These are phyloP conservation scores for Suillus cothurnatus DNA, from an alignment of 768 basidiomycete species.

Conservation along the genomic window DNA sequence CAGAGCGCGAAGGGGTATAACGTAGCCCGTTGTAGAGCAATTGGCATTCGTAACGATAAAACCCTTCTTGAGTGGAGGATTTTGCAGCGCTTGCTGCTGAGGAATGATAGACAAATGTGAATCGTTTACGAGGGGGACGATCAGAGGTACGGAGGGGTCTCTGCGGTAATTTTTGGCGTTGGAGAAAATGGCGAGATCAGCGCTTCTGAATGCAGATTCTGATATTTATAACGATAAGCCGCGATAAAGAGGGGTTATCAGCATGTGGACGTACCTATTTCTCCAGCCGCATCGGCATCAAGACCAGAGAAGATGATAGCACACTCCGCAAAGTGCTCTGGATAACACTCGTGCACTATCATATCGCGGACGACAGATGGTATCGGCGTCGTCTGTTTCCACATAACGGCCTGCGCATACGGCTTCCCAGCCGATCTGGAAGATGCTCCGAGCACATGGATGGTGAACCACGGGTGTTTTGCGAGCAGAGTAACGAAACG, in stretches of 20 bases:
- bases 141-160: conserved; percentile 90
- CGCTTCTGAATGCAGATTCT: conserved; percentile 86
- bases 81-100: conserved; percentile 74
- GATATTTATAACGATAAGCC: conserved; percentile 15
- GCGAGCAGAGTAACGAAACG: conserved; percentile 90
- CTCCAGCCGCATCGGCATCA: conserved; percentile 92
- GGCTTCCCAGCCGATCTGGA: conserved; percentile 82
- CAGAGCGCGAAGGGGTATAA: conserved; percentile 88
- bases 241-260: not conserved
- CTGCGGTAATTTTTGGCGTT: conserved; percentile 97
- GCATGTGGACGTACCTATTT: conserved; percentile 65
- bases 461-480: conserved; percentile 85
- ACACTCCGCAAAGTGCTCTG: conserved; percentile 79
- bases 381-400: conserved; percentile 87
- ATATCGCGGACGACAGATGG: conserved; percentile 58
- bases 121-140: conserved; percentile 95
- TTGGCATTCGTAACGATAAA: conserved; percentile 99
- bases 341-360: conserved; percentile 74
- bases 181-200: conserved; percentile 92
- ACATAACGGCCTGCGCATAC: conserved; percentile 72
- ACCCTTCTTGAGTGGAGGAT: conserved; percentile 72
- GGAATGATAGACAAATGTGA: conserved; percentile 81
- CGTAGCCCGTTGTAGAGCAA: conserved; percentile 93
- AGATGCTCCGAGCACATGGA: conserved; percentile 89
- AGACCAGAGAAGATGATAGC: conserved; percentile 93